These are phyloP conservation scores for Fistulinella prunicolor DNA, from an alignment of 768 basidiomycete genomes.

Conservation along the genomic window DNA sequence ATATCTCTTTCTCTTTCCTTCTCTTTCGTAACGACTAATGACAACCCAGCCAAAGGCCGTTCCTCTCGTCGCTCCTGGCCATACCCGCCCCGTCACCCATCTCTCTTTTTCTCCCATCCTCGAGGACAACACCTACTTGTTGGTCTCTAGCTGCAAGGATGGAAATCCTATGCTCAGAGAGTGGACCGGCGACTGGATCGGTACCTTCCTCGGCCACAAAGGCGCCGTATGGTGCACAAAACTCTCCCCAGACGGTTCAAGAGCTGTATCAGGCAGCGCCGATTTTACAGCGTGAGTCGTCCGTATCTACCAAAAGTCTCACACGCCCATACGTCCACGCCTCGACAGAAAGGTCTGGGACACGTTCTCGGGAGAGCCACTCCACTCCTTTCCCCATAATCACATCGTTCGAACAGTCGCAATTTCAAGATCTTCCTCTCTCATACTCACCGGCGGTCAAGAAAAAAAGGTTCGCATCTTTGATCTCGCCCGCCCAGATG, in stretches of 20 bases:
- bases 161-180: slow-evolving; percentile 96
- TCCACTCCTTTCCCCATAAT: slow-evolving; percentile 97
- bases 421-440: slow-evolving; percentile 64
- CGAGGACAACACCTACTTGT: slow-evolving; percentile 80
- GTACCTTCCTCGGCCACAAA: slow-evolving; percentile 85
- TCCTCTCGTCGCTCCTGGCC: slow-evolving; percentile 81
- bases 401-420: slow-evolving; percentile 98
- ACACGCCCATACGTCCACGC: slow-evolving; percentile 5
- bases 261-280: slow-evolving; percentile 90
- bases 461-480: slow-evolving; percentile 98
- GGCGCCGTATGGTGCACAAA: slow-evolving; percentile 98
- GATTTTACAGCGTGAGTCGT: slow-evolving; percentile 91
- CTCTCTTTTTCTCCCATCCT: slow-evolving; percentile 88
- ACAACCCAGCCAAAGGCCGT: slow-evolving; percentile 62
- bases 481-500: slow-evolving; percentile 82
- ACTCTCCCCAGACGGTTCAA: slow-evolving; percentile 78
- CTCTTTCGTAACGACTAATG: slow-evolving; percentile 54
- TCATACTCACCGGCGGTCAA: slow-evolving; percentile 88
- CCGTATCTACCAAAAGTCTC: slow-evolving; percentile 1
- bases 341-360: slow-evolving; percentile 88
- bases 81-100: slow-evolving; percentile 87
- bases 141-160: slow-evolving; percentile 98
- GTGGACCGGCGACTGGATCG: slow-evolving; percentile 99
- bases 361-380: slow-evolving; percentile 78
- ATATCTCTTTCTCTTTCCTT: too few relatives aligned